Percentiles rank a stretch among this genome's conserved stretches.
Conservation (phyloP, 768 basidiomycete species). For the Tylopilus rubrobrunneus region DNA sequence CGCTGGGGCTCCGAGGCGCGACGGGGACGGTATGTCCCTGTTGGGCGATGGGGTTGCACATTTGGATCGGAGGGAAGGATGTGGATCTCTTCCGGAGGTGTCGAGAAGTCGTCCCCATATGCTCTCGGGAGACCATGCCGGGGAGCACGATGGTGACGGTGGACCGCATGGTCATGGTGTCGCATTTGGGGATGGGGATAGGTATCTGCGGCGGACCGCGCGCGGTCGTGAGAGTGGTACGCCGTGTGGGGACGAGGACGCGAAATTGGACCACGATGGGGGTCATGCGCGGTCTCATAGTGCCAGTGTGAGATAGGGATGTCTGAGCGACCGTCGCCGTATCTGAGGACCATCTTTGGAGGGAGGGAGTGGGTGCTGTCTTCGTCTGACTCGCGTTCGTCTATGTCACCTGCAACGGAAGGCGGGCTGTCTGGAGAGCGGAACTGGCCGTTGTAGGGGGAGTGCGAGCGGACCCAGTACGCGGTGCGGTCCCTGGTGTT, state of each 20-base stretch:
- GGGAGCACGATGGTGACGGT: constrained; percentile 4
- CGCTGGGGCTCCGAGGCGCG: constrained; percentile 29
- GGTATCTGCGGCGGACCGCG: constrained; percentile 34
- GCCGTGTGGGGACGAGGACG: constrained; percentile 27
- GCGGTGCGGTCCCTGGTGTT: constrained; percentile 59
- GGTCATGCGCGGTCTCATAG: constrained; percentile 22
- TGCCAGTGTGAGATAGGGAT: constrained; percentile 54
- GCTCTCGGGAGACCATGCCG: constrained; percentile 21
- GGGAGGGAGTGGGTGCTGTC: constrained; percentile 48
- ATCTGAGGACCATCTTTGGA: constrained; percentile 70
- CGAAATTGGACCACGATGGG: constrained; percentile 18
- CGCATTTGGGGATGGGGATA: constrained; percentile 30
- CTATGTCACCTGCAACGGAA: constrained; percentile 39
- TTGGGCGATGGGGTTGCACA: constrained; percentile 30
- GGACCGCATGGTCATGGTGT: constrained; percentile 22
- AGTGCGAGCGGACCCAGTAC: constrained; percentile 55
- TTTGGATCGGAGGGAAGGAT: constrained; percentile 51
- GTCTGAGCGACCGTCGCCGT: constrained; percentile 60
- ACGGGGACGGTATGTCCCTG: constrained; percentile 30
- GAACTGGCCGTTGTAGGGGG: constrained; percentile 33
- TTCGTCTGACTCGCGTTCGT: constrained; percentile 37
- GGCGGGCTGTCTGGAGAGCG: constrained; percentile 61
- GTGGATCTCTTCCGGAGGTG: constrained; percentile 58
- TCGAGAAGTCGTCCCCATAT: constrained; percentile 18
- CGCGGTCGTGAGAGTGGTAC: constrained; percentile 34